Evolutionary conservation across 73 alveolate genomes (phyloP), one percentile per base, ranked within the genome.

Genomic region (Paramecium octaurelia): DNA sequence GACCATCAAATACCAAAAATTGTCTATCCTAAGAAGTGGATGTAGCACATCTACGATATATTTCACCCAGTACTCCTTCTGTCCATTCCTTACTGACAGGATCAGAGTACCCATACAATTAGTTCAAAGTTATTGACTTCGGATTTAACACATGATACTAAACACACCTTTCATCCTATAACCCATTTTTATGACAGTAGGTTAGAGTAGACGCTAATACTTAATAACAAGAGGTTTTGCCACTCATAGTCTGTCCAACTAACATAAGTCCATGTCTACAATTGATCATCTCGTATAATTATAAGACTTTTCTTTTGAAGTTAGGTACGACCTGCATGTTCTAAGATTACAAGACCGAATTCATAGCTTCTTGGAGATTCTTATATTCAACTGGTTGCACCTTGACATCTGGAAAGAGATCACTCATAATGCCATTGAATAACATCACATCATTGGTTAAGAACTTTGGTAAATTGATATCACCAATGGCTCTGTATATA

Each of bases 391-490:
- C 29, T 20, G 64, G 60, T 34, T 70, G 83, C 5, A 57, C 83
- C 20, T 76, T 93, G 38, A 97, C 97, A 38, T 98, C 98, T 40
- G 97, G 98, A 97, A 98, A 98, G 58, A 98, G 86, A 93, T 97
- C 99, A 80, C 97, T 95, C 68, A 95, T 96, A 70, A 98, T 97
- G 57, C 97, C 96, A 69, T 95, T 88, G 88, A 98, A 98, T 23
- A 98, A 92, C 29, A 98, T 97, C 44, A 98, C 96, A 96, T 98
- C 99, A 80, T 98, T 97, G 8, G 96, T 95, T 75, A 98, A 93
- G 92, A 98, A 97, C 92, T 97, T 98, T 35, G 99, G 99, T 20
- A 98, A 94, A 92, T 97, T 97, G 23, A 97, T 98, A 96, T 98
- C 99, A 83, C 94, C 96, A 6, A 96, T 93, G 75, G 98, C 93